These are phyloP conservation scores for Bodo saltans DNA, from an alignment of 78 protist genomes.

Conservation along the genomic window DNA sequence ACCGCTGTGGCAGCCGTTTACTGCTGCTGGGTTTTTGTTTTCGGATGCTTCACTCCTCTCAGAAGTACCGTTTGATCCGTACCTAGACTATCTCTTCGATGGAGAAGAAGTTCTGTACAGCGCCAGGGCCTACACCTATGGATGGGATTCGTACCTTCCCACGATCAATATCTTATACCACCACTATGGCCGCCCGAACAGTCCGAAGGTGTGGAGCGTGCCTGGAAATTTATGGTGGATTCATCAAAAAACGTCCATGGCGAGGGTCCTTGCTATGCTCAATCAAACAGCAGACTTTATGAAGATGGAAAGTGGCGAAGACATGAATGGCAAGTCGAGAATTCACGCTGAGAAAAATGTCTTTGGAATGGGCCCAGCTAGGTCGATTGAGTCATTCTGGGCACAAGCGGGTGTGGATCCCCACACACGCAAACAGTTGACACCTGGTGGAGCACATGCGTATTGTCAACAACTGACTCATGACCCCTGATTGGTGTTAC, in stretches of 20 bases:
- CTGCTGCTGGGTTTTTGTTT: slow-evolving; percentile 39
- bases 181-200: slow-evolving; percentile 13
- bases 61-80: slow-evolving; percentile 37
- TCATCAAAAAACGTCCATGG: neutral
- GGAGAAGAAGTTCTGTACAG: slow-evolving; percentile 36
- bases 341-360: neutral
- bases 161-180: slow-evolving; percentile 22
- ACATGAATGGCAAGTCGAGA: neutral
- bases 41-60: neutral
- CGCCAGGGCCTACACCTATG: slow-evolving; percentile 29
- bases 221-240: neutral
- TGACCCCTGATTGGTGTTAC: no score
- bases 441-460: no score
- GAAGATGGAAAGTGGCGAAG: neutral
- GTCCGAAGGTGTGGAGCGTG: neutral
- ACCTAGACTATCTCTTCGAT: slow-evolving; percentile 37
- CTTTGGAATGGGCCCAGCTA: slow-evolving; percentile 1
- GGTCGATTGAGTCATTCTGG: neutral
- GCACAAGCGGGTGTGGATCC: neutral
- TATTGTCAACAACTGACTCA: no score
- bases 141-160: slow-evolving; percentile 41
- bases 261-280: neutral
- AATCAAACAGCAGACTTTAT: no score
- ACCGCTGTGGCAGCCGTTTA: slow-evolving; percentile 14
- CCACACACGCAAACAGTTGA: no score